Conservation (phyloP, 73 alveolate genomes). For the Paramecium caudatum region DNA sequence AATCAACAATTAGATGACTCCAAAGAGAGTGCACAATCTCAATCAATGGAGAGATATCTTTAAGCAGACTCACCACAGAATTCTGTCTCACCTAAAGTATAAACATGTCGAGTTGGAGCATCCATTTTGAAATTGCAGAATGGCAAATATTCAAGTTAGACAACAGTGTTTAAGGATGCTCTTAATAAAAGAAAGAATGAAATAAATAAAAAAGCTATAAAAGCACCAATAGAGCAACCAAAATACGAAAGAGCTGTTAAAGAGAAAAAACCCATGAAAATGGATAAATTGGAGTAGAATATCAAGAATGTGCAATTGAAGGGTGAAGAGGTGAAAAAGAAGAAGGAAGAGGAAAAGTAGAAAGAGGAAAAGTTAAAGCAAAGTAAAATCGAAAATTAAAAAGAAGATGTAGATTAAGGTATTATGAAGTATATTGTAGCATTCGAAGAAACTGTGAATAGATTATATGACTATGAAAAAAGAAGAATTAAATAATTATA, state of each 20-base stretch:
- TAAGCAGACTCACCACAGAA: conserved; percentile 1
- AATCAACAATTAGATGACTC: conserved; percentile 42
- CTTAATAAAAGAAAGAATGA: conserved; percentile 18
- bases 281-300: neutral
- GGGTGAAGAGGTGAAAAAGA: conserved; percentile 29
- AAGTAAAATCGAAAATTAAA: neutral
- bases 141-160: conserved; percentile 2
- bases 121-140: conserved; percentile 24
- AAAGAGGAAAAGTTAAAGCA: conserved; percentile 2
- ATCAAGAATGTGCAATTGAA: neutral
- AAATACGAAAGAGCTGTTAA: neutral
- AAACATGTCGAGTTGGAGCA: conserved; percentile 24
- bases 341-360: conserved; percentile 20
- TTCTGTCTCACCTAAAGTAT: conserved; percentile 21
- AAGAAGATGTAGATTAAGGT: conserved; percentile 34
- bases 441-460: conserved; percentile 15
- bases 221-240: neutral
- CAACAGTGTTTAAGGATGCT: conserved; percentile 5
- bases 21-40: conserved; percentile 8
- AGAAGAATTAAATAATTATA: neutral
- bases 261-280: conserved; percentile 31
- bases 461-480: conserved; percentile 8
- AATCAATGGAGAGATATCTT: conserved; percentile 27
- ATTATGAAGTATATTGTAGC: neutral
- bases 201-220: neutral